Base-by-base conservation (phyloP, 148 eudicot species). In the Polygonum maritimum region DNA sequence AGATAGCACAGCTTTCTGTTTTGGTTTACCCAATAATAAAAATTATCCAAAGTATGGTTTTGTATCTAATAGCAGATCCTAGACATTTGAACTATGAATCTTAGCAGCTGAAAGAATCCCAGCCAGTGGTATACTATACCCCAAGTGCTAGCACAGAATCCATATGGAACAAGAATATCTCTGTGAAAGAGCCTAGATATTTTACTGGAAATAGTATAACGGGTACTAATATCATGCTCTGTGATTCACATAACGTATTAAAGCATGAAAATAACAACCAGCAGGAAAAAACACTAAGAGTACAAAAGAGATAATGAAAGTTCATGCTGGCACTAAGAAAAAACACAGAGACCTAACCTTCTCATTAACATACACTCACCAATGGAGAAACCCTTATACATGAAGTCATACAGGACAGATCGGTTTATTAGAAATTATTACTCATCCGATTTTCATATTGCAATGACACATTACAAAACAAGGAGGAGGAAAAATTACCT, bases 401-500 rank as follows among this genome's bases (percentile, higher is more conserved):
- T n/a, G 31, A 19, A 13, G 6, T 13, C 12, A 26, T 26, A 26
- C 49, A 10, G 2, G 49, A 47, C 12, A 47, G 12, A 48, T 48
- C 16, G 14, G 16, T 48, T 16, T 48, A 48, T 3, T 48, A 16
- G 52, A 10, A 2, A 45, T 1, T 11, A 7, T 1, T 5, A 52
- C 19, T 51, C 19, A 1, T 14, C 57, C 16, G 21, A 55, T 5
- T 21, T 55, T 21, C 31, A 55, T 39, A 39, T 39, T 39, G 4
- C 3, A 48, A 15, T 21, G 22, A 71, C 9, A 65, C 22, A 48
- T 22, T 54, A 45, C 33, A 73, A 21, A 52, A 60, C 55, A 72
- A 48, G 69, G 51, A 57, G 36, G 31, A 12, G 62, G 4, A 48
- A 63, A 14, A 15, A 41, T 75, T 78, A 95, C 98, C 99, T 95